Evolutionary conservation across 2,329 filamentous ascomycete genomes (phyloP).

Genomic region (Colletotrichum navitas): DNA sequence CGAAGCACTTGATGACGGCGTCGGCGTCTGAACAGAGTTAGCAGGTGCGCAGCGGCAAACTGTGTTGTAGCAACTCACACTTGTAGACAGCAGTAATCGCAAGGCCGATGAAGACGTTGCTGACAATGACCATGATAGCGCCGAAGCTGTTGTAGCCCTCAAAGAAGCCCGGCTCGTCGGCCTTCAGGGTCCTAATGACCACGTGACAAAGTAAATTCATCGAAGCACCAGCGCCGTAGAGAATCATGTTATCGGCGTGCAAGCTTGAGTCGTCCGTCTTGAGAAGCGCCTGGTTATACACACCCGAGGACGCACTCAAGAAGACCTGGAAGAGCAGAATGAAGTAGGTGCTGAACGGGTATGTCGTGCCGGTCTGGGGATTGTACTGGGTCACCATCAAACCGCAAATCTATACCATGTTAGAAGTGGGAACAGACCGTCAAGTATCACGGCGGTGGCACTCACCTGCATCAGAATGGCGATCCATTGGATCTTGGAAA

Average conservation of each 20-base stretch:
- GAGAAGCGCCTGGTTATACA: constrained; percentile 52
- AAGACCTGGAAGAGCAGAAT: constrained; percentile 50
- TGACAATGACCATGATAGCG: constrained; percentile 50
- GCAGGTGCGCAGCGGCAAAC: background rate
- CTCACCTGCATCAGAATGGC: constrained; percentile 50
- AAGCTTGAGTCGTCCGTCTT: constrained; percentile 50
- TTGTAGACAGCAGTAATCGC: constrained; percentile 53
- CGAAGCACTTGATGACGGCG: constrained; percentile 52
- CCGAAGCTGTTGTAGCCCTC: constrained; percentile 46
- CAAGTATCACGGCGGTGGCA: background rate
- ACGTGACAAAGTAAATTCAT: constrained; percentile 50
- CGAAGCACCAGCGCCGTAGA: constrained; percentile 48
- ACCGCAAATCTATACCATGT: constrained; percentile 46
- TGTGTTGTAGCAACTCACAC: constrained; percentile 44
- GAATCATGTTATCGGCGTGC: constrained; percentile 51
- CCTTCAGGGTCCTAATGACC: constrained; percentile 44
- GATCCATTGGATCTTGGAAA: constrained; percentile 50
- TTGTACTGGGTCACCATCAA: constrained; percentile 50
- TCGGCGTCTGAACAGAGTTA: constrained; percentile 48
- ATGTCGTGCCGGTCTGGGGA: constrained; percentile 47
- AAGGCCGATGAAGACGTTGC: constrained; percentile 52
- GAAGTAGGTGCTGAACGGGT: constrained; percentile 48
- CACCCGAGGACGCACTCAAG: constrained; percentile 50
- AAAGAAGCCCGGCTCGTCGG: constrained; percentile 48
- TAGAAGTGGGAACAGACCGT: background rate